Evolutionary conservation across 345 rosid species (phyloP), one percentile per base, ranked within the genome.

Genomic region (Gossypium herbaceum): DNA sequence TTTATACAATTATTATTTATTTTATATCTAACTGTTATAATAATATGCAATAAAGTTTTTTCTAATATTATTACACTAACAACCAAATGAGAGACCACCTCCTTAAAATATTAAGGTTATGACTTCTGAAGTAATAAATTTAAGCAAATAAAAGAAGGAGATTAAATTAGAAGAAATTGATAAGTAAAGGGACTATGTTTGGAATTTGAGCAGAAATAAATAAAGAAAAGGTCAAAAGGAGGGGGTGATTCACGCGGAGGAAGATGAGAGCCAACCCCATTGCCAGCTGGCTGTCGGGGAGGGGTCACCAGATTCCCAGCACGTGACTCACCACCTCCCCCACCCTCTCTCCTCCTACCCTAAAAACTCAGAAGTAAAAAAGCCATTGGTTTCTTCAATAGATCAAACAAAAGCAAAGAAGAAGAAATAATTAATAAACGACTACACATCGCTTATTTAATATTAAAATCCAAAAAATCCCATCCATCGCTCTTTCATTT

Each of bases 241-340:
- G 25, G 61, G 41, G 63, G 19, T 79, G 83, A 76, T 78, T 85
- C 88, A 85, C 85, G 88, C 76, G 80, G 78, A 43, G 24, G 59
- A 77, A 72, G 74, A 85, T 80, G 81, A 77, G 81, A 77, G 83
- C 88, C 87, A 86, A 78, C 83, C 75, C 84, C 17, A 24, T 22
- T 24, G 83, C 75, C 88, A 90, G 91, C 84, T 87, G 91, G 82
- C 82, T n/a, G 85, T 61, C 80, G 75, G 43, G 64, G 86, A 81
- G 90, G 83, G 90, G 90, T 82, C 82, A 78, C 80, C 84, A 75
- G 77, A 78, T 80, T 76, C 76, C 63, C 24, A 58, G 78, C 94
- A 90, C 92, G 92, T 90, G 92, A 90, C 77, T 76, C 84, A 77
- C 81, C 82, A 65, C 76, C 81, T 60, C 62, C 76, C 69, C 41